These are phyloP conservation scores for Paraleonurus japonicus DNA, from an alignment of 257 asterid genomes.

Conservation along the genomic window DNA sequence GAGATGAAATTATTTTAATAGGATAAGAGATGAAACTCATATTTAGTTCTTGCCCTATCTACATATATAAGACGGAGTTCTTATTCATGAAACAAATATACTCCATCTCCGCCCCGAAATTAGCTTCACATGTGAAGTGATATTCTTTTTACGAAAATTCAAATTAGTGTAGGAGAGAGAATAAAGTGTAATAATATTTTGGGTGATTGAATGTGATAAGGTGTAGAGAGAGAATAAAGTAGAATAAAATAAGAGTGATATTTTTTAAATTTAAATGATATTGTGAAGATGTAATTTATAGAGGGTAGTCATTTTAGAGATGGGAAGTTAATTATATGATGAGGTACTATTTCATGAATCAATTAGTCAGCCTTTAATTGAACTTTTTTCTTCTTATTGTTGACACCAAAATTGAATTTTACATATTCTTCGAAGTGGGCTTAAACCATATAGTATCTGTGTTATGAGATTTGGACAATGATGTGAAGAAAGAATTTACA, in stretches of 20 bases:
- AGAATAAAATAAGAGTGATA: too few relatives aligned
- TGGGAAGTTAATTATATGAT: neutral
- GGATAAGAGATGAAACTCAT: neutral
- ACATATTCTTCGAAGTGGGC: neutral
- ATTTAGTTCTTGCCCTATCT: neutral
- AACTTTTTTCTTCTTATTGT: neutral
- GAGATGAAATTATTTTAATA: too few relatives aligned
- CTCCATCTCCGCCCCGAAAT: too few relatives aligned
- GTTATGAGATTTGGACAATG: neutral
- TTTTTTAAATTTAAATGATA: too few relatives aligned
- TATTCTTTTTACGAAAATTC: too few relatives aligned
- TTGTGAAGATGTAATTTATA: too few relatives aligned
- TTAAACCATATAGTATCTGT: neutral
- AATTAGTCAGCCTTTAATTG: neutral
- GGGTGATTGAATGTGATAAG: too few relatives aligned
- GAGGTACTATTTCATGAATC: neutral
- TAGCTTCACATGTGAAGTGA: too few relatives aligned
- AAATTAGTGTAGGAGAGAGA: too few relatives aligned
- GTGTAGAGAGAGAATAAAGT: too few relatives aligned
- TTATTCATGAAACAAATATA: neutral
- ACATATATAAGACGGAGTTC: neutral
- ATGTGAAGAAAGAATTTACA: neutral
- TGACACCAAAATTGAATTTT: neutral
- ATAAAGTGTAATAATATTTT: too few relatives aligned
- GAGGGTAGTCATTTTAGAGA: too few relatives aligned